Base-by-base conservation (phyloP, 1,284 basidiomycete species). In the Vanrija sp. region DNA sequence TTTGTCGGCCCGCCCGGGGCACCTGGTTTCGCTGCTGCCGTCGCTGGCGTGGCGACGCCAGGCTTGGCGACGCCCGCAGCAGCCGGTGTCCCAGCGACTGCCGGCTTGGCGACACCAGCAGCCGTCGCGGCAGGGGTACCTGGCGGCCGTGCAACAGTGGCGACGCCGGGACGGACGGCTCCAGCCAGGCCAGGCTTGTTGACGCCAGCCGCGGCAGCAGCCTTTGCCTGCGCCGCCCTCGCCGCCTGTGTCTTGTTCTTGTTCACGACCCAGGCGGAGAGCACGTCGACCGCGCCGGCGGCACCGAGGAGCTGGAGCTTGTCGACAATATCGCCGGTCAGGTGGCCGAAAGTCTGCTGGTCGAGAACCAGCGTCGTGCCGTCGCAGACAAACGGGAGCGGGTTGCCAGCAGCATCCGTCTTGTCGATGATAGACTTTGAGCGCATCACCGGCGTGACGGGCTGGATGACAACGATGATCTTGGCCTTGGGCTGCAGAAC, bases 241-340 rank as follows among this genome's bases (percentile, higher is more conserved):
- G 63, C 63, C 25, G 66, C 62, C 49, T 65, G 62, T 45, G 65
- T 64, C 57, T 70, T 71, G 54, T 72, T 69, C 65, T 73, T 73
- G 59, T 71, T 73, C 50, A 69, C 68, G 0, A 75, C 69, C 73
- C 73, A 75, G 53, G 66, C 65, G 12, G 67, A 67, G 18, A 75
- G 50, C 1, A 73, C 73, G 52, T 72, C 72, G 12, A 75, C 67
- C 10, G 73, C 73, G 5, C 64, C 67, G 0, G 66, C 65, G 6
- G 70, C 67, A 29, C 73, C 72, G 16, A 75, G 64, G 10, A 65
- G 44, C 38, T 67, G 65, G 7, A 75, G 60, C 57, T 73, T 71
- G 51, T 71, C 68, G 51, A 71, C 63, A 28, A 75, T 71, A 40
- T 73, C 71, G 6, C 60, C 58, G 1, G 68, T 72, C 10, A 75